These are phyloP conservation scores for Trifolium pratense DNA, from an alignment of 306 rosid species.

Conservation along the genomic window DNA sequence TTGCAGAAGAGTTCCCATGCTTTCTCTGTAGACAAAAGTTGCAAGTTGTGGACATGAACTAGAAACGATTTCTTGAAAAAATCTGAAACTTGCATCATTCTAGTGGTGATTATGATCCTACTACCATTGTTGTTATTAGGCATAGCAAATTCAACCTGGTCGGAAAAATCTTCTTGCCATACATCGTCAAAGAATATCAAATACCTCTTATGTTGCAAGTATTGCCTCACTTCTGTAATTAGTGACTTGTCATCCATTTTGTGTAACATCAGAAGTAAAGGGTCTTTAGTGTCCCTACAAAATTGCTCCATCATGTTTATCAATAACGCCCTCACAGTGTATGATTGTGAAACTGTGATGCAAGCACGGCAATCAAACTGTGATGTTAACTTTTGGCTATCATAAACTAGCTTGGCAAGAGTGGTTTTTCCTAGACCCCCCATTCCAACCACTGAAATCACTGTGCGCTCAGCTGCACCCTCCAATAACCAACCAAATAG, in stretches of 20 bases:
- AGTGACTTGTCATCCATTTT: constrained; percentile 17
- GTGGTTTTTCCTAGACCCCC: constrained; percentile 29
- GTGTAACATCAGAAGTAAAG: not conserved
- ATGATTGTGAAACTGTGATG: constrained; percentile 21
- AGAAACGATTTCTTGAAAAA: constrained; percentile 12
- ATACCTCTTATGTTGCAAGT: constrained; percentile 20
- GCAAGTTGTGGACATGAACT: constrained; percentile 16
- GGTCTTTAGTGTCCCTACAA: constrained; percentile 2
- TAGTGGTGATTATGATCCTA: constrained; percentile 25
- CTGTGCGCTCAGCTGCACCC: not conserved
- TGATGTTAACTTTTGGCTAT: not conserved
- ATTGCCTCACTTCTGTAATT: constrained; percentile 2
- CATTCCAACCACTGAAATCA: constrained; percentile 34
- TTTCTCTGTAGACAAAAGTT: not conserved
- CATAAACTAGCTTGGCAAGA: constrained; percentile 20
- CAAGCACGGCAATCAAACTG: constrained; percentile 8
- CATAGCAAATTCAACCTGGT: not conserved
- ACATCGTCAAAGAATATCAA: constrained; percentile 34
- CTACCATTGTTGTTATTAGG: constrained; percentile 8
- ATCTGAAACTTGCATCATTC: constrained; percentile 9
- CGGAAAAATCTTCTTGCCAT: constrained; percentile 15
- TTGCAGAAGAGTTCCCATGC: constrained; percentile 25
- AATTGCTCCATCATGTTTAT: constrained; percentile 23
- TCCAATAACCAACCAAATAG: not conserved
- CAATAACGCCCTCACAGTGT: not conserved